Evolutionary conservation across 2,329 filamentous ascomycete genomes (phyloP).

Genomic region (Curvularia eragrostidis): DNA sequence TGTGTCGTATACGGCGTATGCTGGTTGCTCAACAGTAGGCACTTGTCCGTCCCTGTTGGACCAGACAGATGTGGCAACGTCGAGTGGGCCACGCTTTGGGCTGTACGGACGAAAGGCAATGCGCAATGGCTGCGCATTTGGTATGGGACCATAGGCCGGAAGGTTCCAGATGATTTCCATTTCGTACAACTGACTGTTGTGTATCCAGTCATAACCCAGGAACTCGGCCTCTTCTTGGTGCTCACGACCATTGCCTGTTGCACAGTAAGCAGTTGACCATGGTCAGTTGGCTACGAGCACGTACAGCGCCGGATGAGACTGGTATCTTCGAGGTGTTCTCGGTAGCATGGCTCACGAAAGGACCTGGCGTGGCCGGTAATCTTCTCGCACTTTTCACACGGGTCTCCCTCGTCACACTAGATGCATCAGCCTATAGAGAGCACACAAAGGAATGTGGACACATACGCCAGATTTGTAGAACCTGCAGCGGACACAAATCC

Average conservation of each 20-base stretch:
- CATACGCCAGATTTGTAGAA: conserved; percentile 46
- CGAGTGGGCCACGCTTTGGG: conserved; percentile 35
- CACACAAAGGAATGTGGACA: not conserved
- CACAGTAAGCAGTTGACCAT: conserved; percentile 13
- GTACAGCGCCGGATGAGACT: conserved; percentile 44
- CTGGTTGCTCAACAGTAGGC: conserved; percentile 38
- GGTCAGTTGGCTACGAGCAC: not conserved
- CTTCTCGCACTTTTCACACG: conserved; percentile 43
- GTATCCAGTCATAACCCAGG: conserved; percentile 39
- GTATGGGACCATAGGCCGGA: conserved; percentile 43
- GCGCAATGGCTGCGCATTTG: conserved; percentile 31
- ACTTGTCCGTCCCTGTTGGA: conserved; percentile 38
- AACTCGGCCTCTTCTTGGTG: conserved; percentile 46
- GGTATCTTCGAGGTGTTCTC: conserved; percentile 42
- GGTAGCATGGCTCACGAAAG: conserved; percentile 43
- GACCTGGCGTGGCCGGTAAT: conserved; percentile 40
- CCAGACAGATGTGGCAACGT: conserved; percentile 42
- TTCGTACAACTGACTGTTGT: conserved; percentile 31
- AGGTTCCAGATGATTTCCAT: conserved; percentile 48
- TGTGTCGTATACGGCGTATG: conserved; percentile 47
- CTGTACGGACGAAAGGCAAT: conserved; percentile 40
- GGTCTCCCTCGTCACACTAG: conserved; percentile 44
- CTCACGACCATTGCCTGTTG: conserved; percentile 46
- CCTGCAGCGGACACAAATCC: conserved; percentile 44
- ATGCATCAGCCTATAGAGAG: conserved; percentile 9